phyloP scores from a whole-genome alignment of 2,329 filamentous ascomycete genomes.

The Fusarium pseudonygamai region DNA sequence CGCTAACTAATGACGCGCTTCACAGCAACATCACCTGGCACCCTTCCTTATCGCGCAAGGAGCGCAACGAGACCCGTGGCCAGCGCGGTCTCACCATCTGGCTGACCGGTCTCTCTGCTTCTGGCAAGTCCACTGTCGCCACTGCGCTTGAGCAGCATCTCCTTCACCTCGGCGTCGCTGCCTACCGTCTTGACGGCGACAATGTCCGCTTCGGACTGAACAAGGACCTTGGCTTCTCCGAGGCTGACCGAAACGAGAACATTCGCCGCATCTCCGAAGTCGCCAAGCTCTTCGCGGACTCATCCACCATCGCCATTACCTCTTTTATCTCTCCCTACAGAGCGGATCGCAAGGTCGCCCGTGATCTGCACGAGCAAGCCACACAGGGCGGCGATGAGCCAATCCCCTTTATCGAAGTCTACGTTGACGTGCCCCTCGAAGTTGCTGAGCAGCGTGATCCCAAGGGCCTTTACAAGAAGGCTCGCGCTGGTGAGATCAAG shows the following conservation, averaged over 20 bases:
- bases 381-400: constrained; percentile 67
- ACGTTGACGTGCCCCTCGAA: constrained; percentile 88
- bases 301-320: constrained; percentile 85
- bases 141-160: constrained; percentile 97
- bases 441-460: constrained; percentile 95
- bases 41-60: constrained; percentile 78
- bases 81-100: constrained; percentile 95
- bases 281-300: constrained; percentile 95
- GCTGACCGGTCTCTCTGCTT: constrained; percentile 96
- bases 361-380: constrained; percentile 75
- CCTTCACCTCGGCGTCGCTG: constrained; percentile 81
- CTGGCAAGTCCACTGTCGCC: constrained; percentile 96
- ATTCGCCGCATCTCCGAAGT: constrained; percentile 97
- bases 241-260: constrained; percentile 95
- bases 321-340: constrained; percentile 97
- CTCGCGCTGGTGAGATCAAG: constrained; percentile 90
- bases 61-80: constrained; percentile 78
- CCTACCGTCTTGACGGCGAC: constrained; percentile 97
- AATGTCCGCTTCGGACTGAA: constrained; percentile 98
- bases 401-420: constrained; percentile 93
- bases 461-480: constrained; percentile 98
- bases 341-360: constrained; percentile 83
- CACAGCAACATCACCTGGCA: constrained; percentile 91
- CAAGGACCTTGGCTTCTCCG: constrained; percentile 95
- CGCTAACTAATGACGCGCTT: constrained; percentile 8